phyloP scores from a whole-genome alignment of 257 asterid species.

The Salvia rosmarinus region DNA sequence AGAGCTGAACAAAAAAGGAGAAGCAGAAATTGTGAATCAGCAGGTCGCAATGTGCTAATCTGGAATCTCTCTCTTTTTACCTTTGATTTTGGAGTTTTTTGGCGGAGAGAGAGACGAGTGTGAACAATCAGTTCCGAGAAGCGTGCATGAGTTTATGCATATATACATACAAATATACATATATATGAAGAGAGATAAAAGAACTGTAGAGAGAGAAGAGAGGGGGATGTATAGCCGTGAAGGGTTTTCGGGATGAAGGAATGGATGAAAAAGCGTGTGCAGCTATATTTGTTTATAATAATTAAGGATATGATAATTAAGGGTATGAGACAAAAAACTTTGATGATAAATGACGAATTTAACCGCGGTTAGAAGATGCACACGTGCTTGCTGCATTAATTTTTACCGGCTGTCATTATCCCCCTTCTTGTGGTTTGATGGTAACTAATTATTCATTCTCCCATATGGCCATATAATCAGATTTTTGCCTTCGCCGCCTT shows the following conservation, averaged over 20 bases:
- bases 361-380: conserved; percentile 1
- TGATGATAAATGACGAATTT: background rate
- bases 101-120: background rate
- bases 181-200: conserved; percentile 1
- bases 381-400: background rate
- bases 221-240: background rate
- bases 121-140: conserved; percentile 49
- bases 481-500: too few relatives aligned
- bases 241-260: background rate
- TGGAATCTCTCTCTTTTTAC: conserved; percentile 31
- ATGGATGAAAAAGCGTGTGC: background rate
- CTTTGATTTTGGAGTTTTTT: conserved; percentile 38
- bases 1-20: conserved; percentile 33
- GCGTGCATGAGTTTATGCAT: conserved; percentile 37
- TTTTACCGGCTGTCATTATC: background rate
- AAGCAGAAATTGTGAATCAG: conserved; percentile 35
- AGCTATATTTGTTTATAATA: background rate
- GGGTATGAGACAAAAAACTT: background rate
- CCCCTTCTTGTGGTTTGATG: background rate
- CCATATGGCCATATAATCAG: too few relatives aligned
- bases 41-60: conserved; percentile 22
- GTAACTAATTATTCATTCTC: background rate
- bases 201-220: conserved; percentile 1
- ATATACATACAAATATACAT: background rate
- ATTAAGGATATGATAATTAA: background rate